A percentile compares a stretch with the other conserved stretches of the same genome.
These are phyloP conservation scores for Xanthoconium purpureum DNA, from an alignment of 768 basidiomycete genomes.

Conservation along the genomic window DNA sequence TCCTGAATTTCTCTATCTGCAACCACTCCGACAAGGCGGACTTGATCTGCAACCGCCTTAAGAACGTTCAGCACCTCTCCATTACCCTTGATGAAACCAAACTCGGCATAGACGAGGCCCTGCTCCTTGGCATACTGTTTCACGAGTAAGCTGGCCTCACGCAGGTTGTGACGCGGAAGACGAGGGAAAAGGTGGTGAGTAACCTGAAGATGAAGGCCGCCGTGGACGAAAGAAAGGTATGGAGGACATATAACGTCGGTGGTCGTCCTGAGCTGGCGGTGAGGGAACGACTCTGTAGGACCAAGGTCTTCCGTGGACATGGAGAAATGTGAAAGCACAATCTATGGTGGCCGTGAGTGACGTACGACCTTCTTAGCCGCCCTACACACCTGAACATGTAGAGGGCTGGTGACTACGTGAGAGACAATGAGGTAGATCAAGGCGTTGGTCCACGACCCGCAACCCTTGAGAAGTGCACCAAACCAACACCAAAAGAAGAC, in stretches of 20 bases:
- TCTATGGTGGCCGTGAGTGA: conserved; percentile 41
- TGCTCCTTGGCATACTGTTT: conserved; percentile 87
- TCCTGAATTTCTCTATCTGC: conserved; percentile 72
- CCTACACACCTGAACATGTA: conserved; percentile 83
- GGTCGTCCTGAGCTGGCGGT: conserved; percentile 95
- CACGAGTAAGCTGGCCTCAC: conserved; percentile 75
- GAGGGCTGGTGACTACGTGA: conserved; percentile 81
- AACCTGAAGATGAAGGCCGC: conserved; percentile 96
- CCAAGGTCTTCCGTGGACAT: conserved; percentile 93
- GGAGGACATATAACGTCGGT: conserved; percentile 89
- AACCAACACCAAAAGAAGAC: conserved; percentile 92
- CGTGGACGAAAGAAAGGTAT: conserved; percentile 85
- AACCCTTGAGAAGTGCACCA: conserved; percentile 60
- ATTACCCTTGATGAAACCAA: conserved; percentile 87
- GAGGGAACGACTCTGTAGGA: conserved; percentile 85
- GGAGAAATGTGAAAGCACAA: conserved; percentile 96
- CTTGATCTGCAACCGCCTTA: conserved; percentile 82
- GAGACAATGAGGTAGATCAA: conserved; percentile 79
- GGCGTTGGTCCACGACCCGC: conserved; percentile 67
- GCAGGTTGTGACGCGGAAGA: conserved; percentile 89
- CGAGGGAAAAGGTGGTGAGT: conserved; percentile 97
- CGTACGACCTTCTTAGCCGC: not conserved
- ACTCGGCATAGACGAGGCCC: conserved; percentile 84
- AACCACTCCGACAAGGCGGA: conserved; percentile 76
- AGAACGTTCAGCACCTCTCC: conserved; percentile 79